phyloP scores from a whole-genome alignment of 352 stramenopile genomes.

The Globisporangium cederbergense region DNA sequence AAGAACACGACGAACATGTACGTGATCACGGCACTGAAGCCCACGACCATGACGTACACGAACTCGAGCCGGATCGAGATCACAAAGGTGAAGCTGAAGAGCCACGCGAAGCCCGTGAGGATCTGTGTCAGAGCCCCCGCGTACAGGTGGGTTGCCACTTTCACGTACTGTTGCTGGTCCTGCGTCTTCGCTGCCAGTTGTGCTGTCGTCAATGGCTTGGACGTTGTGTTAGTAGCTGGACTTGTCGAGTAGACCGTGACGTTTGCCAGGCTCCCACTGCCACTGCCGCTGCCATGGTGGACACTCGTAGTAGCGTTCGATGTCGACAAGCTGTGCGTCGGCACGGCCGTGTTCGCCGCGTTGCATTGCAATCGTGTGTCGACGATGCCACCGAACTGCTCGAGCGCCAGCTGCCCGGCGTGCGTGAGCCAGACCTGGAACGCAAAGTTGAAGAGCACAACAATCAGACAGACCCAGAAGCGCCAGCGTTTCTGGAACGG shows the following conservation, averaged over 20 bases:
- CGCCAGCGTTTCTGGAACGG: constrained; percentile 76
- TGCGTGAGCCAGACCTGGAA: constrained; percentile 77
- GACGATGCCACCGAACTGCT: constrained; percentile 42
- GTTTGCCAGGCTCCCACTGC: constrained; percentile 13
- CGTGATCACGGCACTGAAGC: constrained; percentile 42
- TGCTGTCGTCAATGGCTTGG: constrained; percentile 1
- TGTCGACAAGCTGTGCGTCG: background rate
- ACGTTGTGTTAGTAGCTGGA: constrained; percentile 19
- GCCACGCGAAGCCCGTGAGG: constrained; percentile 58
- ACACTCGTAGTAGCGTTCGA: background rate
- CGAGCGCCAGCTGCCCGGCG: constrained; percentile 48
- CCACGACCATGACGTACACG: constrained; percentile 80
- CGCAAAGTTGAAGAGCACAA: constrained; percentile 73
- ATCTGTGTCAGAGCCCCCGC: constrained; percentile 59
- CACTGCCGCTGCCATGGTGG: constrained; percentile 1
- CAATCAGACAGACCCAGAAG: constrained; percentile 67
- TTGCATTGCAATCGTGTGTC: constrained; percentile 35
- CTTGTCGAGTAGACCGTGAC: constrained; percentile 9
- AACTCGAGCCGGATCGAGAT: constrained; percentile 88
- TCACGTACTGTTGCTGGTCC: constrained; percentile 31
- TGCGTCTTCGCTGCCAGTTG: constrained; percentile 21
- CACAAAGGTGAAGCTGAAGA: constrained; percentile 83
- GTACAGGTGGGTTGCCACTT: constrained; percentile 46
- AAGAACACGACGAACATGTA: constrained; percentile 58
- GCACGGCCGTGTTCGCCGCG: constrained; percentile 15